Evolutionary conservation across 495 filamentous ascomycete species (phyloP), one percentile per base, ranked within the genome.

Genomic region (Talaromyces liani): DNA sequence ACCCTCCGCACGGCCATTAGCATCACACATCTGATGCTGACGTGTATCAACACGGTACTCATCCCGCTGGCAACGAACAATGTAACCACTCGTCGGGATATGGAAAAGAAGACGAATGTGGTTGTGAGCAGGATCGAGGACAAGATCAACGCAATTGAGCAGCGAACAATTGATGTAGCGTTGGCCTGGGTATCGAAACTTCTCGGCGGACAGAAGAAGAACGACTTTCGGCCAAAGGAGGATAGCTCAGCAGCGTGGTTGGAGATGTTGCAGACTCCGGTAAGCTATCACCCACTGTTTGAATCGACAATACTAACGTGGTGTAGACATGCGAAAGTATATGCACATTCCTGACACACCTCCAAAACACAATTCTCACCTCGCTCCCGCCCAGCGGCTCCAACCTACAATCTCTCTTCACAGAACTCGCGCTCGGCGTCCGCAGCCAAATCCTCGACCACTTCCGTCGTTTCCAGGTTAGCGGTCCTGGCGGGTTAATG

Each of bases 381-480:
- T 87, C 92, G 6, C 80, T 98, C 56, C 88, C 91, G 70, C 85
- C 88, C 7, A 75, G 75, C 61, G 85, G 86, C 53, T 79, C 85
- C 41, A 98, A 97, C 69, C 79, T 94, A 5, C 84, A 87, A 25
- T 77, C 87, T 34, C 88, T 98, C 67, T 82, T 86, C 63, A 87
- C 85, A n/a, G 95, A 98, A 76, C 86, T 98, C 29, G 93, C 92
- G 25, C 73, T 90, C 12, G 88, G 88, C 58, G 82, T 94, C 29
- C 88, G 91, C 63, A 77, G 75, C 33, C 80, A 93, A 2, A 79
- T 99, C 20, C 85, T 98, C 59, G 90, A 93, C 65, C 95, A 99
- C 76, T 90, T 98, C 76, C 96, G 94, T 69, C 91, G 90, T 67
- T 98, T 95, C 76, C 84, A 84, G 53, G 91, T 98, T 47, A 96